These are phyloP conservation scores for Alternaria angustiovoidea DNA, from an alignment of 2,329 filamentous ascomycete genomes.

Conservation along the genomic window DNA sequence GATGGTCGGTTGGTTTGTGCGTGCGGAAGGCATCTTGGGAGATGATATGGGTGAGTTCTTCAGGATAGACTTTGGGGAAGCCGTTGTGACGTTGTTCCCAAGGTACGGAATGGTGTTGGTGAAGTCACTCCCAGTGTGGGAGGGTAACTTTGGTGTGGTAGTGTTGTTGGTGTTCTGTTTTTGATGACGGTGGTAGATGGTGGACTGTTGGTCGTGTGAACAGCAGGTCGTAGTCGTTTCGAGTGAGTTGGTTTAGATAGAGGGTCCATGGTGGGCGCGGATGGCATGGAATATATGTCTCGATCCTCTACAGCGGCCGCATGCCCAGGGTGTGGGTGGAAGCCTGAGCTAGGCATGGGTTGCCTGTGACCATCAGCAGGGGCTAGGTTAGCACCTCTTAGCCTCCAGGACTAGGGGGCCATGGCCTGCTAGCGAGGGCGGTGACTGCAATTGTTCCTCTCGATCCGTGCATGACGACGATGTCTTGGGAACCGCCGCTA, in stretches of 20 bases:
- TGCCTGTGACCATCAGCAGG: conserved; percentile 28
- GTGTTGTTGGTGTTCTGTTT: conserved; percentile 26
- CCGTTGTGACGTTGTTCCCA: conserved; percentile 41
- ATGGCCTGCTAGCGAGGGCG: conserved; percentile 38
- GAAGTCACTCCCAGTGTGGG: conserved; percentile 35
- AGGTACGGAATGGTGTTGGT: conserved; percentile 35
- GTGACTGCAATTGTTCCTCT: conserved; percentile 27
- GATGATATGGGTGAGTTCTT: conserved; percentile 37
- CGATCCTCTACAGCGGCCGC: conserved; percentile 33
- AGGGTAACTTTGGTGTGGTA: conserved; percentile 25
- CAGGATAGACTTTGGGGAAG: conserved; percentile 42
- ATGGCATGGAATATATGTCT: conserved; percentile 44
- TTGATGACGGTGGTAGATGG: conserved; percentile 10
- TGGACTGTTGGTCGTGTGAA: conserved; percentile 10
- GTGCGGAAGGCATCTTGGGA: conserved; percentile 44
- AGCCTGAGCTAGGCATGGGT: conserved; percentile 34
- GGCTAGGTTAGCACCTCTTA: conserved; percentile 16
- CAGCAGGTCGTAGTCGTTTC: conserved; percentile 12
- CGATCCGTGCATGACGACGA: conserved; percentile 41
- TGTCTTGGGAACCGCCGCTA: conserved; percentile 21
- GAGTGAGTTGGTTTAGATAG: conserved; percentile 22
- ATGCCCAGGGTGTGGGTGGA: conserved; percentile 31
- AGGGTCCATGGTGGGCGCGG: conserved; percentile 34
- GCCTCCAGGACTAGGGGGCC: conserved; percentile 18
- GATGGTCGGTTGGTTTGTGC: conserved; percentile 47